Base-by-base conservation (phyloP, 129 eudicot species). In the Escallonia herrerae region DNA sequence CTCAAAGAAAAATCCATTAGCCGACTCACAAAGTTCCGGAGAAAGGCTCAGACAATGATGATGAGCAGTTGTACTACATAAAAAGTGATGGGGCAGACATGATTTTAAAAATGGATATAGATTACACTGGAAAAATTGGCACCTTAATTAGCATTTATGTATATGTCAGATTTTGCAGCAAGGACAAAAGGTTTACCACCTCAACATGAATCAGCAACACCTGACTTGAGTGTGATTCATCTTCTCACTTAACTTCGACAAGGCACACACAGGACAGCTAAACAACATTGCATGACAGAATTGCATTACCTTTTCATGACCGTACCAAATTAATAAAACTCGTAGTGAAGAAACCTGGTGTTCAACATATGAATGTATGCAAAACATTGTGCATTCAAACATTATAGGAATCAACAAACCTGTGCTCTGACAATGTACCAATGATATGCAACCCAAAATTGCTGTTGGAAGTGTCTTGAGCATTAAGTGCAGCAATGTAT, bases 401-500 rank as follows among this genome's bases (percentile, higher is more conserved):
- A 5, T 39, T 50, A 51, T 4, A 7, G 8, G 45, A 42, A 40
- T 56, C 42, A 15, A 4, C 68, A 49, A 63, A 90, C 97, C 95
- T 81, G 67, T 83, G 88, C 66, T 83, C 95, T 60, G 87, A 74
- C 66, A 86, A 72, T 72, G 87, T 62, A 38, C 95, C 97, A n/a
- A 90, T 76, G 57, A 86, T 83, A 74, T 90, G 86, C 66, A 64
- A 52, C 59, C 95, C 95, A 67, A 79, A 77, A 43, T 8, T 79
- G 71, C 79, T 66, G 77, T 63, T 73, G 61, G 82, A 58, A 69
- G 69, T 72, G 5, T 65, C 74, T 76, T 65, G 81, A 74, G 86
- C 82, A 77, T 79, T 81, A 44, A 90, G 81, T 65, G 81, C 86
- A 15, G 91, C 91, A 68, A 90, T 90, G 65, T 90, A 86, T 76